phyloP scores from a whole-genome alignment of 371 early-diverging fungal species.

The Sporodiniella umbellata region DNA sequence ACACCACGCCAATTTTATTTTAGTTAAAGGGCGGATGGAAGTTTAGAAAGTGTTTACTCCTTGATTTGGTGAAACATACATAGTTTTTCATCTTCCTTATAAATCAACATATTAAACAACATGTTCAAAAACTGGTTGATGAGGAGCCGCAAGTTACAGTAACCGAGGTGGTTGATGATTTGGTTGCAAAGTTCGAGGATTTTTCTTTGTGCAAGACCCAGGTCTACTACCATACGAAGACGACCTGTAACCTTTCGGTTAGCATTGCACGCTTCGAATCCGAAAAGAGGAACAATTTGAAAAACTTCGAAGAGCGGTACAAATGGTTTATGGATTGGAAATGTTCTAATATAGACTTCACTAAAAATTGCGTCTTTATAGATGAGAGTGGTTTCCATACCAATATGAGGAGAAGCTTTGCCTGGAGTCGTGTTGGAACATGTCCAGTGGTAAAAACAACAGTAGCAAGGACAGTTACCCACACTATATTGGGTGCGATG shows the following conservation, averaged over 20 bases:
- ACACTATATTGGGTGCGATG: conserved; percentile 1
- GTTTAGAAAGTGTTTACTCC: conserved; percentile 9
- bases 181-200: conserved; percentile 8
- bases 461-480: conserved; percentile 2
- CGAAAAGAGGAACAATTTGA: conserved; percentile 1
- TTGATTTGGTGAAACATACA: conserved; percentile 10
- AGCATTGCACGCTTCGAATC: conserved; percentile 8
- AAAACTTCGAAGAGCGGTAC: conserved; percentile 3
- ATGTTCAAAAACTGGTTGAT: conserved; percentile 7
- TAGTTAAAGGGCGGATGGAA: conserved; percentile 10
- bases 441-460: not conserved
- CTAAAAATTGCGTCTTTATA: conserved; percentile 18
- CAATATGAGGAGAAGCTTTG: conserved; percentile 5
- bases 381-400: conserved; percentile 5
- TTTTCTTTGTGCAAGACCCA: conserved; percentile 6
- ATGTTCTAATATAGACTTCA: conserved; percentile 14
- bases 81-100: conserved; percentile 11
- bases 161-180: conserved; percentile 6
- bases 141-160: conserved; percentile 11
- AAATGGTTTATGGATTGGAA: conserved; percentile 8
- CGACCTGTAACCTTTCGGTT: conserved; percentile 7
- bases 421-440: conserved; percentile 4
- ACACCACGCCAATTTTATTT: conserved; percentile 10
- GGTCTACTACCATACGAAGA: conserved; percentile 3
- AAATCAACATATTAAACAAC: conserved; percentile 11